These are phyloP conservation scores for Aspergillus carlsbadensis DNA, from an alignment of 495 filamentous ascomycete genomes.

Conservation along the genomic window DNA sequence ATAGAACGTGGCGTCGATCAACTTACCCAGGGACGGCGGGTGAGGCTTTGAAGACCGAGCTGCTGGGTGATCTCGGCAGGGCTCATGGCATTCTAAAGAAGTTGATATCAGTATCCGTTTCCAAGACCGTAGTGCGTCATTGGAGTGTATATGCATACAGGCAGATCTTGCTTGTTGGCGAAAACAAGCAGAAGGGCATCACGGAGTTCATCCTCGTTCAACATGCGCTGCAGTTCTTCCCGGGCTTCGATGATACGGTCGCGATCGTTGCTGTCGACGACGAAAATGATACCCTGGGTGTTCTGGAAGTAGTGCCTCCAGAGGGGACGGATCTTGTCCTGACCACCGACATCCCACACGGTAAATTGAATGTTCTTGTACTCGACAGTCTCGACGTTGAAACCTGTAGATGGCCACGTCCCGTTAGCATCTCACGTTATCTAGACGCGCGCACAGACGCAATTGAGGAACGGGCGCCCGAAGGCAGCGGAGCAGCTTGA, in stretches of 20 bases:
- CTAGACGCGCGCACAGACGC: constrained; percentile 3
- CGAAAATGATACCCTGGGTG: constrained; percentile 99
- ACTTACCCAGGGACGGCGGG: constrained; percentile 97
- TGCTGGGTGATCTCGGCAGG: constrained; percentile 99
- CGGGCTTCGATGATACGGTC: constrained; percentile 99
- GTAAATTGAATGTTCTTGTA: constrained; percentile 99
- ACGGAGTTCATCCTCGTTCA: constrained; percentile 99
- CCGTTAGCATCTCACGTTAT: constrained; percentile 7
- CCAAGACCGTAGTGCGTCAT: constrained; percentile 7
- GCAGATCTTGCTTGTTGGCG: constrained; percentile 99
- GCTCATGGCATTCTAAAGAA: constrained; percentile 91
- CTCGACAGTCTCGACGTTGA: constrained; percentile 99
- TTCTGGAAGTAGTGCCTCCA: constrained; percentile 99
- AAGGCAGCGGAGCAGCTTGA: neutral
- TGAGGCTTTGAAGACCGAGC: constrained; percentile 97
- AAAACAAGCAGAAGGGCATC: constrained; percentile 98
- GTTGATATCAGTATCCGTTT: constrained; percentile 18
- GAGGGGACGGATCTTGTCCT: constrained; percentile 99
- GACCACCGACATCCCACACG: constrained; percentile 99
- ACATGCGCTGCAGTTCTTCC: constrained; percentile 99
- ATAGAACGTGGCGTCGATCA: neutral
- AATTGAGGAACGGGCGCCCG: neutral
- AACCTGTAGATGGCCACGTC: constrained; percentile 57
- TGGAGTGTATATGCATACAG: constrained; percentile 57
- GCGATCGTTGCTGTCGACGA: constrained; percentile 99